Conservation (phyloP, 164 flowering plant species). For the Annona squamosa region DNA sequence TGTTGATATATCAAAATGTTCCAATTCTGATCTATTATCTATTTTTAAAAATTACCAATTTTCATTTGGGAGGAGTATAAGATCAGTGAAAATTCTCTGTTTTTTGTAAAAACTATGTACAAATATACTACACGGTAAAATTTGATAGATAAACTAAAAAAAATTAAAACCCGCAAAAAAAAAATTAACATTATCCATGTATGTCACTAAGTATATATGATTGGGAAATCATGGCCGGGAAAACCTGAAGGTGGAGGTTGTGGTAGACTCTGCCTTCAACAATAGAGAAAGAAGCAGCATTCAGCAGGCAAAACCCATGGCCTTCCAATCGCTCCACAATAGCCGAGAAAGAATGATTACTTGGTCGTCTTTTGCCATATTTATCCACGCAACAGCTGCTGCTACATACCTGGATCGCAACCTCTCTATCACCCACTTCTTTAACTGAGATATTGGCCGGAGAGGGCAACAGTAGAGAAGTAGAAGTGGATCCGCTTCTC, state of each 20-base stretch:
- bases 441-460: slow-evolving; percentile 23
- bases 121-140: too few relatives aligned
- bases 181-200: too few relatives aligned
- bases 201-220: too few relatives aligned
- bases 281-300: slow-evolving; percentile 42
- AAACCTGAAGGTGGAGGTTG: slow-evolving; percentile 54
- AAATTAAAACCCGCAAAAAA: background rate
- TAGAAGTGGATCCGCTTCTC: slow-evolving; percentile 2
- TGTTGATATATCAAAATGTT: too few relatives aligned
- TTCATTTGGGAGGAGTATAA: too few relatives aligned
- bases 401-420: slow-evolving; percentile 38
- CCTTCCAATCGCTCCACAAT: slow-evolving; percentile 40
- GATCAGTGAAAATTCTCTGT: too few relatives aligned
- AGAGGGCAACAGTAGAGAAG: slow-evolving; percentile 1
- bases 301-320: slow-evolving; percentile 31
- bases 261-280: slow-evolving; percentile 34
- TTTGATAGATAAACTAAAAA: background rate
- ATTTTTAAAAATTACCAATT: too few relatives aligned
- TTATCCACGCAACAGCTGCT: background rate
- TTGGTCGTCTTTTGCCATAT: background rate
- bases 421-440: slow-evolving; percentile 32
- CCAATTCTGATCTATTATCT: too few relatives aligned
- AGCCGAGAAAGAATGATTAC: slow-evolving; percentile 23
- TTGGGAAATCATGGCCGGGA: background rate
- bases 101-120: too few relatives aligned